phyloP scores from a whole-genome alignment of 2,329 filamentous ascomycete genomes.

The Grosmannia huntii region DNA sequence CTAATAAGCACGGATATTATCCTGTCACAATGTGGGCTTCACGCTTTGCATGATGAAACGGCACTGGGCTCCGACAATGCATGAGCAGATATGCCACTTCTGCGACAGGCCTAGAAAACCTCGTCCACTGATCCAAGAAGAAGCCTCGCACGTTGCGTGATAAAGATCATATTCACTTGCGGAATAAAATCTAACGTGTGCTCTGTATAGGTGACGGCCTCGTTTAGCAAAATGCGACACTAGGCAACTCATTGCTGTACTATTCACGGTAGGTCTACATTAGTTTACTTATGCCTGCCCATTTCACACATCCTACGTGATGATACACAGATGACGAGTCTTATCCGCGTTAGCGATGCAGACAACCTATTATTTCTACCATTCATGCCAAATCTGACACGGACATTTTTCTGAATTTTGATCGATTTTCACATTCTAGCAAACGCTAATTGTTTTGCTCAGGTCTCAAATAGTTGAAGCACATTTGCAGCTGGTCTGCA shows the following conservation, averaged over 20 bases:
- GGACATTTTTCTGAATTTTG: not conserved
- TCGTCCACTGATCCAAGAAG: constrained; percentile 75
- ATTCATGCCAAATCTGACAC: constrained; percentile 49
- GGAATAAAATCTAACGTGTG: not conserved
- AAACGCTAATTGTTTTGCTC: not conserved
- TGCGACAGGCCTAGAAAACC: constrained; percentile 99
- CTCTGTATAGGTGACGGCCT: not conserved
- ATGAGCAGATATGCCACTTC: constrained; percentile 79
- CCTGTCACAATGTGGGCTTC: not conserved
- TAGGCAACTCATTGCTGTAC: not conserved
- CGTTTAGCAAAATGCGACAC: not conserved
- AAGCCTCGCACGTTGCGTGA: not conserved
- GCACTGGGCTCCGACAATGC: constrained; percentile 90
- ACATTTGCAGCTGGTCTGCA: not conserved
- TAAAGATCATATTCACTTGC: not conserved
- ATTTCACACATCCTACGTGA: constrained; percentile 22
- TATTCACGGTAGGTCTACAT: not conserved
- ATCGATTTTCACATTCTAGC: not conserved
- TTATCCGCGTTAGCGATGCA: constrained; percentile 61
- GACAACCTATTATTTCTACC: constrained; percentile 53
- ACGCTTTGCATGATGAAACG: constrained; percentile 61
- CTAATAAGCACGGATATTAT: not conserved
- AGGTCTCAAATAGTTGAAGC: not conserved
- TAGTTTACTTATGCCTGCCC: constrained; percentile 7
- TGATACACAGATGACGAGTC: constrained; percentile 63